These are phyloP conservation scores for Cerrena zonata DNA, from an alignment of 1,284 basidiomycete species.

Conservation along the genomic window DNA sequence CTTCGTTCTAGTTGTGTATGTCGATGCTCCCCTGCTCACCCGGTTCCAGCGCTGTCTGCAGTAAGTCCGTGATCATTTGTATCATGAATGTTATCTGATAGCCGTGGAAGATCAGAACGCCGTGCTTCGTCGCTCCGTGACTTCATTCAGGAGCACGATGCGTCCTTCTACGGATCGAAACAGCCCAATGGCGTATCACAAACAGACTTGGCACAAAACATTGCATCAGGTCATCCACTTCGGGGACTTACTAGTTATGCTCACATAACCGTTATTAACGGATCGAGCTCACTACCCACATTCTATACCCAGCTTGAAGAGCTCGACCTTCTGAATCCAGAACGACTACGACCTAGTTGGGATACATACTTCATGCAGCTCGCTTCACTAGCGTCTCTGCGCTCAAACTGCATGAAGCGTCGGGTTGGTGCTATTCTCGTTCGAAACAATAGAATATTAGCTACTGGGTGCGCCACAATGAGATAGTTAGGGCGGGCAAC, in stretches of 20 bases:
- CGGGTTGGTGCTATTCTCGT: constrained; percentile 91
- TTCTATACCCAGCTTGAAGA: constrained; percentile 63
- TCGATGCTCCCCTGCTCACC: constrained; percentile 79
- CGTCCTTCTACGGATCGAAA: neutral
- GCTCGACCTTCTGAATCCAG: constrained; percentile 64
- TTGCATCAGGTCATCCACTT: neutral
- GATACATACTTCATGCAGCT: constrained; percentile 95
- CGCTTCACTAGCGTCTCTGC: constrained; percentile 79
- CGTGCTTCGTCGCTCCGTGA: neutral
- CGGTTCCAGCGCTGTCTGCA: constrained; percentile 49
- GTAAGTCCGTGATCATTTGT: constrained; percentile 30
- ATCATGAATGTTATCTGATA: neutral
- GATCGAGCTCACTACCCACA: constrained; percentile 49
- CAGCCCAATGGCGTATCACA: neutral
- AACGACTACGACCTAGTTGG: constrained; percentile 82
- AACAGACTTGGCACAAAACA: neutral
- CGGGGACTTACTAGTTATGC: constrained; percentile 23
- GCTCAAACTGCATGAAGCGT: constrained; percentile 97
- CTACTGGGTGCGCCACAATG: no score
- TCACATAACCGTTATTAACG: constrained; percentile 69
- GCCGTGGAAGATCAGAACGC: neutral
- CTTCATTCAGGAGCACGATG: neutral
- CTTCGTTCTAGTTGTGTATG: constrained; percentile 80
- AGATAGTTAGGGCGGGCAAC: constrained; percentile 18
- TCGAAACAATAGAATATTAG: constrained; percentile 79